A percentile compares a stretch with the other conserved stretches of the same genome.
phyloP scores from a whole-genome alignment of 139 green algal species.

The Chlamydomonas applanata region DNA sequence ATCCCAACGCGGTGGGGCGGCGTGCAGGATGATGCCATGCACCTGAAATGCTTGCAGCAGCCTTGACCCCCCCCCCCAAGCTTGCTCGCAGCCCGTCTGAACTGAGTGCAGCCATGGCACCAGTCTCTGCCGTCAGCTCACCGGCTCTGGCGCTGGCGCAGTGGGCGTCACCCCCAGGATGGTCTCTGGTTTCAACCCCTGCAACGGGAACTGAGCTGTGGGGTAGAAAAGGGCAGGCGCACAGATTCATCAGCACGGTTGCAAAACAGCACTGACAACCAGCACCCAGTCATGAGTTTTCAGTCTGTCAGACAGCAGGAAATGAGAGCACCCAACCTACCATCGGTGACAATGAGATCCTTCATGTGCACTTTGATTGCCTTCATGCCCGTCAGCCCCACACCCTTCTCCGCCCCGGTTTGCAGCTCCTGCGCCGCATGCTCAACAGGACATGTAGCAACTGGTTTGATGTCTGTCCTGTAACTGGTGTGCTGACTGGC shows the following conservation, averaged over 20 bases:
- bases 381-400: conserved; percentile 55
- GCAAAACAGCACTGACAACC: too few species aligned
- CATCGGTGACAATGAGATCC: conserved; percentile 51
- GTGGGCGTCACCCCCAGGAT: not conserved
- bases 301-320: too few species aligned
- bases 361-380: conserved; percentile 46
- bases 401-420: conserved; percentile 2
- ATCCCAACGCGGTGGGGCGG: not conserved
- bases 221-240: not conserved
- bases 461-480: too few species aligned
- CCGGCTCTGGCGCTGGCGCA: not conserved
- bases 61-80: too few species aligned
- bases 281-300: too few species aligned
- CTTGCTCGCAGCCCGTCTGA: too few species aligned
- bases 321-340: conserved; percentile 22
- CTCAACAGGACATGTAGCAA: too few species aligned
- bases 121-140: too few species aligned
- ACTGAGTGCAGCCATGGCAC: too few species aligned
- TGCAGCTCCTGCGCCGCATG: conserved; percentile 33
- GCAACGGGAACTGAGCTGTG: conserved; percentile 1
- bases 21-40: not conserved
- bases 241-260: too few species aligned
- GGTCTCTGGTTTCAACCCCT: not conserved
- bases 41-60: too few species aligned
- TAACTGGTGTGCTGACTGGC: too few species aligned